Base-by-base conservation (phyloP, 169 alveolate genomes). In the Cystoisospora suis region DNA sequence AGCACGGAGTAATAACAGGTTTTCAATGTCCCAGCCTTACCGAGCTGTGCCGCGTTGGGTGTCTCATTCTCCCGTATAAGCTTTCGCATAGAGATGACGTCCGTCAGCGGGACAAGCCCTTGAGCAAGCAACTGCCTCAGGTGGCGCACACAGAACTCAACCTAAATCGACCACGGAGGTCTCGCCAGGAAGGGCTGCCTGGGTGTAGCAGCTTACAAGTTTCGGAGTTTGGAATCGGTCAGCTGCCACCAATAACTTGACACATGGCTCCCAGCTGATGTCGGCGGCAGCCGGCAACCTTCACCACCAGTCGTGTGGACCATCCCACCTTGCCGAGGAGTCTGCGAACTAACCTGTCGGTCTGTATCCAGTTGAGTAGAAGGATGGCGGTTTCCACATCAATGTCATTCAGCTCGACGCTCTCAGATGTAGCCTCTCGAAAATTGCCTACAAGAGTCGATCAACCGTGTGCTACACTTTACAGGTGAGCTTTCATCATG, bases 121-220 rank as follows among this genome's bases (percentile, higher is more conserved):
- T 70, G 92, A 27, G 92, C 83, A 61, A 88, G 92, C 44, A 88
- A 89, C 32, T 86, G 92, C 38, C 92, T 88, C 42, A 88, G 92
- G 38, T 88, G 92, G 44, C 92, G 83, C 44, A 72, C 79, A 75
- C 92, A 88, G 85, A 56, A 88, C 47, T 88, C 88, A 70, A 88
- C 87, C 92, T 88, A 40, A 59, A 72, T 81, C 91, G 70, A 46
- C 75, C 27, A 53, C 77, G 34, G 34, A 29, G 20, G 29, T 61
- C 75, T 7, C 15, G 5, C n/a, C 36, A 61, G 6, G 36, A 29
- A 61, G 15, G 5, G 32, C 29, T 70, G 38, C 45, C 49, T 23
- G 17, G 0, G 3, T 29, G 49, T 72, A 36, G 12, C 53, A 34
- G 23, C 85, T 56, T 70, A 88, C 92, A 42, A 88, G 85, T 47